phyloP scores from a whole-genome alignment of 106 monocot genomes.

The Dendrobium chrysotoxum region DNA sequence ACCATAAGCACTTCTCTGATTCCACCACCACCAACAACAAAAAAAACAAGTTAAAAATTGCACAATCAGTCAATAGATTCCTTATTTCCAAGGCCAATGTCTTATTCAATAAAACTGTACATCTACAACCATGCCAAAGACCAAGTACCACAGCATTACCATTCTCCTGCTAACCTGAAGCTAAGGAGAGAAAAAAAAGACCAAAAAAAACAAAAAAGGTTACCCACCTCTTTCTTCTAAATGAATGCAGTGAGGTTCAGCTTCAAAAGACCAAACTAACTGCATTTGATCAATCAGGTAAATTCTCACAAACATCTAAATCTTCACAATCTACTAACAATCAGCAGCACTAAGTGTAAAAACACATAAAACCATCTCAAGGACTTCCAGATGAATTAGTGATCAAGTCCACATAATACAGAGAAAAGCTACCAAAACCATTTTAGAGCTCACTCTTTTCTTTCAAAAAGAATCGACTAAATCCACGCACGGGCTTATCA shows the following conservation, averaged over 20 bases:
- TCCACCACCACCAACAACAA: no score
- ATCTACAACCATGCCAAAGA: background rate
- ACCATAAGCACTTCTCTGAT: no score
- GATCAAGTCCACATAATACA: background rate
- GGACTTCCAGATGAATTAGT: background rate
- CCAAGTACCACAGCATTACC: background rate
- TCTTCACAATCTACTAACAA: constrained; percentile 1
- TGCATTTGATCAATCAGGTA: background rate
- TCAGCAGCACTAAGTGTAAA: background rate
- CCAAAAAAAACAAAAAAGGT: background rate
- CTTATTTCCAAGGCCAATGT: no score
- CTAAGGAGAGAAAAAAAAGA: background rate
- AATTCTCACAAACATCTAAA: background rate
- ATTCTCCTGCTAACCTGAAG: background rate
- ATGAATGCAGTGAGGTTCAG: background rate
- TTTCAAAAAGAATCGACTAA: constrained; percentile 83
- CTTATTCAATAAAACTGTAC: background rate
- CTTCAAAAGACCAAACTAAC: background rate
- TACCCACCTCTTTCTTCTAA: background rate
- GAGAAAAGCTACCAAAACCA: background rate
- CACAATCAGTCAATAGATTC: no score
- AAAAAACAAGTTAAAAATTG: no score
- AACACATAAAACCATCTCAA: background rate
- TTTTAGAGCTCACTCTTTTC: constrained; percentile 32
- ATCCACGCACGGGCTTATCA: constrained; percentile 63